Base-by-base conservation (phyloP, 495 filamentous ascomycete genomes). In the Penicillium simplicissimum region DNA sequence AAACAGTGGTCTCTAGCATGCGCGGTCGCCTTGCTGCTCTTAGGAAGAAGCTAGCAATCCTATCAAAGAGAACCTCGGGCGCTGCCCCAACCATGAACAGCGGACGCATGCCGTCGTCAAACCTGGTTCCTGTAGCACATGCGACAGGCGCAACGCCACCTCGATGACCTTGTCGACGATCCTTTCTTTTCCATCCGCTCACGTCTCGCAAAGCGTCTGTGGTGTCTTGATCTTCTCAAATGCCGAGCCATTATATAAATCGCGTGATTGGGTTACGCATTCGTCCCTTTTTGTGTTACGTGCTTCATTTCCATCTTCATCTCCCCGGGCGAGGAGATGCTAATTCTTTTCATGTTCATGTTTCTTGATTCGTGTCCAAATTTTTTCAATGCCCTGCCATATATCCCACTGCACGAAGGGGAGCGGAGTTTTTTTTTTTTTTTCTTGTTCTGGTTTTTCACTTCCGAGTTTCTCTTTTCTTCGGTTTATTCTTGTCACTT, bases 1-100 rank as follows among this genome's bases (percentile, higher is more conserved):
- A 0, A 35, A 38, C 51, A 88, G 85, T 87, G 55, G 79, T 87
- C n/a, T 76, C 81, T 23, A 85, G 83, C 65, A 85, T 88, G 70
- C 84, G 84, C 52, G 71, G 71, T 31, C 85, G 86, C 40, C 71
- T 87, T 38, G 67, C 75, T 15, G 71, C 80, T 51, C 75, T 88
- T 42, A 79, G 81, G 57, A 85, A 84, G 74, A 88, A 87, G 66
- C 79, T 85, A 58, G 76, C 79, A 17, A 61, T 82, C 1, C 74
- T 87, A 23, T 73, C 82, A 2, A 84, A 84, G 59, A 83, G 82
- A 31, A 63, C 74, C 19, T 80, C 80, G 33, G 72, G 72, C n/a
- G 75, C 79, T 14, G 69, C 77, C 1, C 69, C 73, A 1, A 71
- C 67, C 0, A 37, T 53, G 42, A 57, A 63, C 35, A 69, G 65